Percentiles rank a stretch among this genome's conserved stretches.
Conservation (phyloP, 768 basidiomycete genomes). For the Mycena polygramma region DNA sequence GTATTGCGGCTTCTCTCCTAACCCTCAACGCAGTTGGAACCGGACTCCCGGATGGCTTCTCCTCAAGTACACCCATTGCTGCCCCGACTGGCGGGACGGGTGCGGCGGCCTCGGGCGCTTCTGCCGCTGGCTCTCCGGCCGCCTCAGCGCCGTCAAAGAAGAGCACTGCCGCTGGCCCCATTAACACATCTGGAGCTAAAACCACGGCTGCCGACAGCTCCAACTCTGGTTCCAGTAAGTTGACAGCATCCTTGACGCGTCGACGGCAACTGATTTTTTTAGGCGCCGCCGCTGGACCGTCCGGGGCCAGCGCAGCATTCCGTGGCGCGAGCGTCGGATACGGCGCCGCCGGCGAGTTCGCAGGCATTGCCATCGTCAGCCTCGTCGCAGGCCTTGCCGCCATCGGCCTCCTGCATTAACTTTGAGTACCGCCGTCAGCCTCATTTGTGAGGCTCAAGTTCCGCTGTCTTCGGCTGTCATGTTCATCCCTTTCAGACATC, state of each 20-base stretch:
- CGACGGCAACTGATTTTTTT: neutral
- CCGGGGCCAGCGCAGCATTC: constrained; percentile 26
- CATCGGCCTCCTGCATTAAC: constrained; percentile 29
- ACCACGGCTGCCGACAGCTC: neutral
- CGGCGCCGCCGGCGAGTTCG: constrained; percentile 19
- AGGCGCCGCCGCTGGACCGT: neutral
- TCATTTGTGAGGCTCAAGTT: neutral
- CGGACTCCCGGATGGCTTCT: constrained; percentile 15
- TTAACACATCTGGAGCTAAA: neutral
- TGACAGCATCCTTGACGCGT: neutral
- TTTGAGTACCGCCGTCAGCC: too few species aligned
- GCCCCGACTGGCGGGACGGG: neutral
- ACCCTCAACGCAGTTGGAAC: constrained; percentile 22
- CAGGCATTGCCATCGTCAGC: constrained; percentile 23
- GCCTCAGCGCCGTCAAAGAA: neutral
- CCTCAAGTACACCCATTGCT: constrained; percentile 11
- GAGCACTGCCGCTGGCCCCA: neutral
- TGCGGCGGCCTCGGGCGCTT: neutral
- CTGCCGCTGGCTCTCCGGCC: neutral
- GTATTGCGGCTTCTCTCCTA: constrained; percentile 46
- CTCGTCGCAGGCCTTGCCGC: constrained; percentile 28
- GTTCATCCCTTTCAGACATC: neutral
- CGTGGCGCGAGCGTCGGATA: constrained; percentile 24
- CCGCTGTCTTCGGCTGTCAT: neutral
- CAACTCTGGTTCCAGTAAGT: neutral